Evolutionary conservation across 202 grass and related monocot genomes (phyloP).

Genomic region (Bolboschoenoplectus hybrid): DNA sequence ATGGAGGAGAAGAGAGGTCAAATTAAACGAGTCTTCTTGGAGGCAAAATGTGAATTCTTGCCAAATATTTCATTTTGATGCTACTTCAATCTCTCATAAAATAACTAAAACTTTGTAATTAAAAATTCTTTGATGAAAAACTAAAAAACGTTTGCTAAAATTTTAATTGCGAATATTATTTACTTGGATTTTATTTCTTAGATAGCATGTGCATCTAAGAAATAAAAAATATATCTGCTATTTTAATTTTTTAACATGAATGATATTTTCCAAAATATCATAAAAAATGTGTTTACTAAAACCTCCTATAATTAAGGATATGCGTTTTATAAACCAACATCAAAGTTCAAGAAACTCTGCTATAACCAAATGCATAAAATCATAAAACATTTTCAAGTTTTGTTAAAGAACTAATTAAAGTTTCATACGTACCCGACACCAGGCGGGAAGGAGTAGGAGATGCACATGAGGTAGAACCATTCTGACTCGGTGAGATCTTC

Average conservation of each 20-base stretch:
- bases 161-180: no score
- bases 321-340: background rate
- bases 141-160: no score
- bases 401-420: background rate
- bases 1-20: background rate
- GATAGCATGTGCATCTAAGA: no score
- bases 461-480: constrained; percentile 97
- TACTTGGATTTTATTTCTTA: no score
- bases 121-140: no score
- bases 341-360: background rate
- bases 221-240: no score
- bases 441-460: constrained; percentile 80
- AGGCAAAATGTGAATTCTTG: background rate
- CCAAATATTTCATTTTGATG: background rate
- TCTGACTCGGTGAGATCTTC: constrained; percentile 93
- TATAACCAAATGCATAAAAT: background rate
- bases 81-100: no score
- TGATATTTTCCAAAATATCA: background rate
- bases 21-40: background rate
- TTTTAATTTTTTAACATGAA: background rate
- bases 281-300: background rate
- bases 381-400: background rate
- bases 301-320: background rate
- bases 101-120: no score
- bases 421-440: constrained; percentile 51